These are phyloP conservation scores for Sclerotinia subarctica DNA, from an alignment of 2,329 filamentous ascomycete species.

Conservation along the genomic window DNA sequence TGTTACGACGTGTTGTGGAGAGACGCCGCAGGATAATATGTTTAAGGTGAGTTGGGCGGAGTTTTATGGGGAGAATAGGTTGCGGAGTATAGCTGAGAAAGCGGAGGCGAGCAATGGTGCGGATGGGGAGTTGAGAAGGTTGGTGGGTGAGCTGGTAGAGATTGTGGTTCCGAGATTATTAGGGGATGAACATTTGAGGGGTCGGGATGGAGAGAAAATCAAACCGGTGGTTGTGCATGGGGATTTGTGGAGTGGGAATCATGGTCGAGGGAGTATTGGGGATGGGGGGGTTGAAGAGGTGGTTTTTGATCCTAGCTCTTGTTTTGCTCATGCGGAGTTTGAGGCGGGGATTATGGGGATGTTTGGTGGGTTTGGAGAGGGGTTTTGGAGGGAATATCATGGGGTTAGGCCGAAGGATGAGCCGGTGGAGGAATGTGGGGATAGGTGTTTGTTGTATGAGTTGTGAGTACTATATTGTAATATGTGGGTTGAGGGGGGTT, in stretches of 20 bases:
- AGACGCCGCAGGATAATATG: conserved; percentile 76
- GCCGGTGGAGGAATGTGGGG: conserved; percentile 78
- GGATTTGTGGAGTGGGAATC: conserved; percentile 91
- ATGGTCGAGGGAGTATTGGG: conserved; percentile 60
- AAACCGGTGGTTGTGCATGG: conserved; percentile 83
- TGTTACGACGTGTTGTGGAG: conserved; percentile 79
- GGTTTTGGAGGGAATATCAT: conserved; percentile 77
- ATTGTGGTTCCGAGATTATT: conserved; percentile 74
- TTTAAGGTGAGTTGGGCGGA: conserved; percentile 74
- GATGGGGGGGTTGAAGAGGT: conserved; percentile 63
- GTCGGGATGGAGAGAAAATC: conserved; percentile 50
- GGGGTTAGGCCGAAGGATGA: conserved; percentile 72
- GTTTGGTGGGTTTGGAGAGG: conserved; percentile 80
- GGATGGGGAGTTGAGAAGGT: conserved; percentile 57
- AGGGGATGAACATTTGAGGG: conserved; percentile 61
- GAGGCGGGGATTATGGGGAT: conserved; percentile 93
- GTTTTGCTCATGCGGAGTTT: conserved; percentile 85
- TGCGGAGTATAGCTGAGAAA: conserved; percentile 61
- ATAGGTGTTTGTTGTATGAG: conserved; percentile 78
- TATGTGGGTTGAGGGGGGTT: background rate
- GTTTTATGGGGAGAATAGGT: conserved; percentile 76
- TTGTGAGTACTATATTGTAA: conserved; percentile 54
- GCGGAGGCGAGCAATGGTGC: conserved; percentile 59
- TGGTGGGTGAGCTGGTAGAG: conserved; percentile 62
- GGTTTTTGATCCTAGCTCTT: conserved; percentile 76